Evolutionary conservation across 345 rosid species (phyloP), one percentile per base, ranked within the genome.

Genomic region (Ceriops decandra): DNA sequence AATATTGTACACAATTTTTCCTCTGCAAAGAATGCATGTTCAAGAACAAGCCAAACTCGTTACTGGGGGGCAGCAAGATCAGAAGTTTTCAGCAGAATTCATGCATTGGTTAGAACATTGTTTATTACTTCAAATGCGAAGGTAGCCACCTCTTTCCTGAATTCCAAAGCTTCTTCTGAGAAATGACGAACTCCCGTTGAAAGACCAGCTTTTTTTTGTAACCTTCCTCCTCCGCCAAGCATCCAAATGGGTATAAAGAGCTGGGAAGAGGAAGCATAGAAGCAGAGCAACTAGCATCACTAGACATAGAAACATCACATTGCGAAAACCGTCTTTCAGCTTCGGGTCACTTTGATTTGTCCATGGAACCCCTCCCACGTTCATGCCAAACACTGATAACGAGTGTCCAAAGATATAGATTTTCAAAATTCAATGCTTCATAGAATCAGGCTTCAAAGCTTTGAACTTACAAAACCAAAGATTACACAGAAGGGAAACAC

Each of bases 311-410:
- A 92, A 33, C 90, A 95, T 85, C 6, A 95, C 99, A 35, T 95
- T 95, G 64, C 86, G 85, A 72, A 95, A 95, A 60, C 99, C 98
- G 1, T 88, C 86, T 67, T 83, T 70, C 9, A 87, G 35, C 46
- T 65, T 79, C 0, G 96, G 97, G 38, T 86, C 70, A 27, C 67
- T 80, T 68, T 92, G 99, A 62, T 80, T 86, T 0, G 99, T 95
- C 99, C 99, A 95, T 27, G 98, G 99, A 80, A 95, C 98, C 68
- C 99, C 99, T 57, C 99, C 99, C 68, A 95, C 99, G 10, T 95
- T 95, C 99, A 95, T 93, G 69, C 98, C 99, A 53, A 95, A 92
- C 46, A 92, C 98, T 95, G 86, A 64, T 1, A 19, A 8, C 13
- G 7, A 54, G 60, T 21, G 17, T 70, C 58, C 30, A 54, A 27